Percentiles rank a stretch among this genome's conserved stretches.
phyloP scores from a whole-genome alignment of 257 asterid species.

The Echites panduratus region DNA sequence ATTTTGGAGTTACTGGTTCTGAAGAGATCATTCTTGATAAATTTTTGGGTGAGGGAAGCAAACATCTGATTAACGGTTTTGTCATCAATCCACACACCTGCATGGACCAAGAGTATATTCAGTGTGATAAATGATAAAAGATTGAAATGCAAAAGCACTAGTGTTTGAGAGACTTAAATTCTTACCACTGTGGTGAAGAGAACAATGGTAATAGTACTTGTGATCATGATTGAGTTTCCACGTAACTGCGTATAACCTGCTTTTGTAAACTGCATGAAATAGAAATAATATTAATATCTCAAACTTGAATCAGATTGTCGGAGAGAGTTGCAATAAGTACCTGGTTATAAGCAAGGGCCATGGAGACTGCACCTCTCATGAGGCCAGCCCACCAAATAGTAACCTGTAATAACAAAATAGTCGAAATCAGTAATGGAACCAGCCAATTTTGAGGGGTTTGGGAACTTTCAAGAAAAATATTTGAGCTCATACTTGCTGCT shows the following conservation, averaged over 20 bases:
- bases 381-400: constrained; percentile 99
- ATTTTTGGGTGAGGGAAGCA: constrained; percentile 52
- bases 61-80: constrained; percentile 59
- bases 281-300: background rate
- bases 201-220: constrained; percentile 94
- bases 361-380: constrained; percentile 97
- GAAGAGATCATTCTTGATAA: constrained; percentile 57
- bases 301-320: background rate
- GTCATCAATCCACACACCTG: constrained; percentile 95
- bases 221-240: constrained; percentile 76
- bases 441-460: background rate
- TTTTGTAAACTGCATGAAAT: constrained; percentile 62
- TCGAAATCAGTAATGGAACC: constrained; percentile 2
- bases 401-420: constrained; percentile 39
- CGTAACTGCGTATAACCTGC: constrained; percentile 67
- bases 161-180: constrained; percentile 4
- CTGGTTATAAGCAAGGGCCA: constrained; percentile 99
- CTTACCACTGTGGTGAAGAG: constrained; percentile 96
- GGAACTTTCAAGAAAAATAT: constrained; percentile 8
- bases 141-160: background rate
- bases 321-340: constrained; percentile 34
- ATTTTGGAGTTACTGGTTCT: constrained; percentile 57
- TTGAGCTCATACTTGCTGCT: constrained; percentile 61
- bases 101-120: constrained; percentile 6
- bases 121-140: background rate